These are phyloP conservation scores for Yarrowia phangngaensis DNA, from an alignment of 805 yeast species.

Conservation along the genomic window DNA sequence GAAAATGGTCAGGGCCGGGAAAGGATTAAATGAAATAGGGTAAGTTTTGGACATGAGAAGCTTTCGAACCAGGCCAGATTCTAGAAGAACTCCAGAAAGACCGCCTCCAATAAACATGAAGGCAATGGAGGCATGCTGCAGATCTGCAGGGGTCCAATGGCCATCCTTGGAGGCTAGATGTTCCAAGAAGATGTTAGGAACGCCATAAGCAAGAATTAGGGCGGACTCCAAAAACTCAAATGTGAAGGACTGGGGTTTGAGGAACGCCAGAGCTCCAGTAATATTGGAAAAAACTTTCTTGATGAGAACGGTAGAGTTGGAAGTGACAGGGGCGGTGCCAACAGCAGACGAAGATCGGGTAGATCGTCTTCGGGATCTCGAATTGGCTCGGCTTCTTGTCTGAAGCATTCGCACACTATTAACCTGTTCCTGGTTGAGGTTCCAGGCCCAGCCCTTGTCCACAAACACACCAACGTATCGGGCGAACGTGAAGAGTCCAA, in stretches of 20 bases:
- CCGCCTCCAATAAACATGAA: conserved; percentile 91
- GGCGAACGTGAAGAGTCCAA: conserved; percentile 77
- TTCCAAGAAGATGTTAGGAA: conserved; percentile 85
- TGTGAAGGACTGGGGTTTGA: conserved; percentile 43
- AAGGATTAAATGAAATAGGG: conserved; percentile 80
- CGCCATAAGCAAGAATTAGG: conserved; percentile 81
- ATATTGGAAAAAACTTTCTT: not conserved
- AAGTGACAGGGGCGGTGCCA: conserved; percentile 11
- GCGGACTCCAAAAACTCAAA: conserved; percentile 84
- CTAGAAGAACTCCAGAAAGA: conserved; percentile 80
- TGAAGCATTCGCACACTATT: conserved; percentile 12
- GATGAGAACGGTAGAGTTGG: not conserved
- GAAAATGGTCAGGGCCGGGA: conserved; percentile 87
- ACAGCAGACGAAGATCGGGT: conserved; percentile 15
- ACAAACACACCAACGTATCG: conserved; percentile 82
- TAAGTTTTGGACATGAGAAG: conserved; percentile 30
- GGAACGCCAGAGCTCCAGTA: conserved; percentile 5
- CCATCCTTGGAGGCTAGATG: conserved; percentile 78
- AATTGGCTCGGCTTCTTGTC: conserved; percentile 16
- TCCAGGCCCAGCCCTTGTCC: conserved; percentile 89
- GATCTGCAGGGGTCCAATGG: conserved; percentile 81
- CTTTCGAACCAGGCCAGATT: conserved; percentile 43
- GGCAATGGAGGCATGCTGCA: conserved; percentile 88
- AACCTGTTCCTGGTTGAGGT: conserved; percentile 40
- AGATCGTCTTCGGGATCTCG: conserved; percentile 5